phyloP scores from a whole-genome alignment of 1,284 basidiomycete species.

The Cryptococcus jaspeensis region DNA sequence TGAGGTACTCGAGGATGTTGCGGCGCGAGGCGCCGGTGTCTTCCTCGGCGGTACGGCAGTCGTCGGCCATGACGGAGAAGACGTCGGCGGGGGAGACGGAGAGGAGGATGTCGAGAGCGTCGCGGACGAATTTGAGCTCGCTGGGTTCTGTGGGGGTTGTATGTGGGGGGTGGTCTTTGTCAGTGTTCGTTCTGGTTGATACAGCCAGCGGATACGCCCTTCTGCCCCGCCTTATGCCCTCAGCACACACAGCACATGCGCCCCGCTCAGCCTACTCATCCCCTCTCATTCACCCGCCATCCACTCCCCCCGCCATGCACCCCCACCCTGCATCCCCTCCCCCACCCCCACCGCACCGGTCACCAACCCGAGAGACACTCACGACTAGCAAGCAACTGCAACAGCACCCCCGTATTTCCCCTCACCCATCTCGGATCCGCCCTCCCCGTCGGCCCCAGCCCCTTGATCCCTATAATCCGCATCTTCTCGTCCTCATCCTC shows the following conservation, averaged over 20 bases:
- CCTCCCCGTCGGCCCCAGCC: constrained; percentile 30
- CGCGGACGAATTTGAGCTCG: constrained; percentile 28
- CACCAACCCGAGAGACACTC: constrained; percentile 13
- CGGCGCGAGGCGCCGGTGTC: constrained; percentile 32
- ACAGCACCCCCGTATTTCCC: constrained; percentile 37
- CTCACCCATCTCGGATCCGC: constrained; percentile 39
- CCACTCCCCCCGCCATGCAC: neutral
- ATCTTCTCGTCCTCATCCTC: constrained; percentile 40
- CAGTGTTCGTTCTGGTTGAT: too few relatives aligned
- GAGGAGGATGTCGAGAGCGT: constrained; percentile 23
- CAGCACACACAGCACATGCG: too few relatives aligned
- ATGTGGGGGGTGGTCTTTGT: too few relatives aligned
- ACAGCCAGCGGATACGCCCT: too few relatives aligned
- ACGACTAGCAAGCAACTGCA: constrained; percentile 38
- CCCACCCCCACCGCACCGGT: neutral
- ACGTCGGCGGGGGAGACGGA: constrained; percentile 25
- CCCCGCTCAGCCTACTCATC: too few relatives aligned
- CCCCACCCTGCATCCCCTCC: neutral
- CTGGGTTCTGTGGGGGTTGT: constrained; percentile 23
- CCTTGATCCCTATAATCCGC: constrained; percentile 36
- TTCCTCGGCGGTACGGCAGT: constrained; percentile 24
- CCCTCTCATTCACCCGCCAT: neutral
- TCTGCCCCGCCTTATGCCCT: too few relatives aligned
- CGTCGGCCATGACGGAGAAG: constrained; percentile 32
- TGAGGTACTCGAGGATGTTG: constrained; percentile 31